phyloP scores from a whole-genome alignment of 164 flowering plant species.

The Annona squamosa region DNA sequence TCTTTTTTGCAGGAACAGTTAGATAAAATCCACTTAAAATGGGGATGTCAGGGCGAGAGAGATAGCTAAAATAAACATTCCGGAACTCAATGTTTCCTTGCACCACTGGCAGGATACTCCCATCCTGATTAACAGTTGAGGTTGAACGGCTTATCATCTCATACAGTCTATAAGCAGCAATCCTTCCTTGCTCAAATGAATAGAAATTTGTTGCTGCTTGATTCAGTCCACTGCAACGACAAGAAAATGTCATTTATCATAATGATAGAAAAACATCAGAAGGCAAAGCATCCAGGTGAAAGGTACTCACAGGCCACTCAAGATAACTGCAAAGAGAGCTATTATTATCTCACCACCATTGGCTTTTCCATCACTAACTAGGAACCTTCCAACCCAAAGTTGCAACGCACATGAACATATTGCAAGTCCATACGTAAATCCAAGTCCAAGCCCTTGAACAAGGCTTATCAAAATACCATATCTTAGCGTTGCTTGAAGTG shows the following conservation, averaged over 20 bases:
- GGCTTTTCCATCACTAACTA: constrained; percentile 52
- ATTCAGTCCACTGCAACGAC: constrained; percentile 68
- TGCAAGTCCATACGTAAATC: constrained; percentile 99
- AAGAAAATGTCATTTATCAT: constrained; percentile 4
- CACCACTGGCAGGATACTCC: constrained; percentile 47
- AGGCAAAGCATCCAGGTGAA: not conserved
- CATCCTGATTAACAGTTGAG: constrained; percentile 66
- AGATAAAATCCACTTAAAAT: constrained; percentile 94
- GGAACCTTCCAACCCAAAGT: constrained; percentile 92
- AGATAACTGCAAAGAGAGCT: constrained; percentile 85
- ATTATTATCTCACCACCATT: constrained; percentile 89
- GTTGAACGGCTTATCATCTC: constrained; percentile 98
- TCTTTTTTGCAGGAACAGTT: constrained; percentile 86
- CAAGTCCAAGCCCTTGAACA: constrained; percentile 99
- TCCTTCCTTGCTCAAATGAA: constrained; percentile 97
- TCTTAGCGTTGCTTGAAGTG: constrained; percentile 93
- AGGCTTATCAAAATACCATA: constrained; percentile 96
- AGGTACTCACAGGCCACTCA: constrained; percentile 91
- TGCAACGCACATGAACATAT: constrained; percentile 98
- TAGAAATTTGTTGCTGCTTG: constrained; percentile 99
- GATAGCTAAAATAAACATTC: constrained; percentile 92
- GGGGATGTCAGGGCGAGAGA: constrained; percentile 96
- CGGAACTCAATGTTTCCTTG: constrained; percentile 97
- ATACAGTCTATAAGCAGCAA: constrained; percentile 94
- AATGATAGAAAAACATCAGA: not conserved